A percentile compares a stretch with the other conserved stretches of the same genome.
phyloP scores from a whole-genome alignment of 177 flowering plant species.

The Tripterygium wilfordii region DNA sequence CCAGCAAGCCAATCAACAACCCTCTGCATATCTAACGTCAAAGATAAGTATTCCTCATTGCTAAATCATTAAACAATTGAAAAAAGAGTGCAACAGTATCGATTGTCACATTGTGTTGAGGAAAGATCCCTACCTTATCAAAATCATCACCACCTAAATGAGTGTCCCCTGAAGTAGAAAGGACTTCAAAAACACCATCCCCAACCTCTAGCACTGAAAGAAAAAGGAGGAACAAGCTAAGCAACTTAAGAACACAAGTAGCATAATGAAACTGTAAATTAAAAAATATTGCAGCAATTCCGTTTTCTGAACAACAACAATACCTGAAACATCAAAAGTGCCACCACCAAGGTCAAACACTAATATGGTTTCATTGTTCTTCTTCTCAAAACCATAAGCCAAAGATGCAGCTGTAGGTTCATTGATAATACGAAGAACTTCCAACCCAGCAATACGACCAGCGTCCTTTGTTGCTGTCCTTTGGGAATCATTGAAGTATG shows the following conservation, averaged over 20 bases:
- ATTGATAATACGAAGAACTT: conserved; percentile 64
- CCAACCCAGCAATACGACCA: conserved; percentile 72
- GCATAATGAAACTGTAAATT: too few species aligned
- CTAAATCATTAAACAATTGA: background rate
- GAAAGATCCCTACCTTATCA: conserved; percentile 39
- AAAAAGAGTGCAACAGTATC: background rate
- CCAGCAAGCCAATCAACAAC: conserved; percentile 93
- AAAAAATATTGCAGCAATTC: too few species aligned
- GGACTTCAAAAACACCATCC: conserved; percentile 77
- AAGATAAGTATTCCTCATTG: background rate
- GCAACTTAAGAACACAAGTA: background rate
- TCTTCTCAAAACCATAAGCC: conserved; percentile 75
- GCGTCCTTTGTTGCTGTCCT: conserved; percentile 78
- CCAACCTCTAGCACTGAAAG: conserved; percentile 66
- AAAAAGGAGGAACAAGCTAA: background rate
- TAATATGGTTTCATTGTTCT: conserved; percentile 61
- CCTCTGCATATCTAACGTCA: conserved; percentile 47
- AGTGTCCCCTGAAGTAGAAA: conserved; percentile 70
- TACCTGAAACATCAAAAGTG: conserved; percentile 79
- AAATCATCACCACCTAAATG: conserved; percentile 80
- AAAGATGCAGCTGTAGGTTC: conserved; percentile 74
- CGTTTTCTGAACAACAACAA: too few species aligned
- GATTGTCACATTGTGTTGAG: background rate
- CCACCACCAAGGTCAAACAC: conserved; percentile 83
- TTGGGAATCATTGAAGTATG: conserved; percentile 75